Base-by-base conservation (phyloP, 768 basidiomycete species). In the Strobilomyces dryophilus region DNA sequence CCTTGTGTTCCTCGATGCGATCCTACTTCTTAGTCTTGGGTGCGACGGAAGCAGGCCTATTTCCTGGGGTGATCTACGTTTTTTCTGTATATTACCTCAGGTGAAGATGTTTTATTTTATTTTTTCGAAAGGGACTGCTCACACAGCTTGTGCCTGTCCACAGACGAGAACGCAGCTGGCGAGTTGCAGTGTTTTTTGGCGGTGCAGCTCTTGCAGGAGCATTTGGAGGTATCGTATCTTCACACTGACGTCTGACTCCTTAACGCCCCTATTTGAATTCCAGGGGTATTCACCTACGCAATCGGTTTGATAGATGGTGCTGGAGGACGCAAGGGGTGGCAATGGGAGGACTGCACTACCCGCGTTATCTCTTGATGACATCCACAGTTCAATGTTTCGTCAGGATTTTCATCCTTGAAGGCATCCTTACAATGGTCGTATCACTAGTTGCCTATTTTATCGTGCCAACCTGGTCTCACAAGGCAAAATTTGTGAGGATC, bases 201-300 rank as follows among this genome's bases (percentile, higher is more conserved):
- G 84, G 79, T 45, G 77, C 82, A 5, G 79, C 81, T 7, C 69
- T 84, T 20, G 80, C 83, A 8, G 83, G 84, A 26, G 83, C 84
- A 2, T 85, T 86, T 55, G 82, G 82, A 56, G 79, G 81, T 73
- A 63, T 20, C 7, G 15, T 20, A 54, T 14, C 7, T 36, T 42
- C 29, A 17, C 36, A n/a, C 44, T 45, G 26, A 45, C 17, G 10
- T 18, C 12, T 35, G 21, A 5, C 8, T 27, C 31, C 1, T 10
- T 43, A 21, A 56, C 11, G 24, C 48, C 8, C 44, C 21, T 18
- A 55, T 32, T 39, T 35, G 10, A 35, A 35, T 35, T 17, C 27
- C 51, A 79, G 81, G 82, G 31, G 77, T 84, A 49, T 71, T 84
- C 8, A 83, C 83, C 8, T 84, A 76, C 57, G 74, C 62, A 1